These are phyloP conservation scores for Phialocephala subalpina DNA, from an alignment of 2,329 filamentous ascomycete species.

Conservation along the genomic window DNA sequence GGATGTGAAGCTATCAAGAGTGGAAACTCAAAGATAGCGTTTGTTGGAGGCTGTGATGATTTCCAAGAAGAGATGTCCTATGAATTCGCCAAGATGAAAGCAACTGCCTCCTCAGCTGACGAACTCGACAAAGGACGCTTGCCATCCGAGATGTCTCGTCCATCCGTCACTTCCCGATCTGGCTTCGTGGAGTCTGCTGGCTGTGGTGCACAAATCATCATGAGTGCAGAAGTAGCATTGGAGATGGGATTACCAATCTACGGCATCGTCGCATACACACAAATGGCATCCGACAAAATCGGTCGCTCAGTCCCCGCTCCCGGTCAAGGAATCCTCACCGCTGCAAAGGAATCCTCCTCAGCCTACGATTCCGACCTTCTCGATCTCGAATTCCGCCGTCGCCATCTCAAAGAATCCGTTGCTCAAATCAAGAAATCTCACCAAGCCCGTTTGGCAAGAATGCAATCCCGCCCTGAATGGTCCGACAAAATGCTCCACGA, in stretches of 20 bases:
- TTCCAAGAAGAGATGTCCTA: conserved; percentile 98
- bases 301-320: conserved; percentile 94
- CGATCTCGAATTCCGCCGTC: conserved; percentile 92
- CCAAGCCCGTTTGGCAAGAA: conserved; percentile 47
- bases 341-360: conserved; percentile 84
- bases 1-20: conserved; percentile 97
- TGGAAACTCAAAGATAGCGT: conserved; percentile 93
- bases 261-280: conserved; percentile 88
- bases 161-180: conserved; percentile 91
- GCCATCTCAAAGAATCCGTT: conserved; percentile 8
- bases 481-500: conserved; percentile 1
- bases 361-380: conserved; percentile 93
- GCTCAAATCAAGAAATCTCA: conserved; percentile 72
- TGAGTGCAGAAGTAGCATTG: conserved; percentile 90
- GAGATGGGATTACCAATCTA: conserved; percentile 99
- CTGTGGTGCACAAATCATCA: conserved; percentile 95
- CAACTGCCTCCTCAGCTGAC: conserved; percentile 95
- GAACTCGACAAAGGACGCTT: conserved; percentile 93
- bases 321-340: conserved; percentile 93
- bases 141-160: conserved; percentile 94
- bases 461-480: conserved; percentile 53
- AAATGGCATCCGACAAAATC: conserved; percentile 97
- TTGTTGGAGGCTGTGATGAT: conserved; percentile 97
- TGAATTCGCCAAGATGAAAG: conserved; percentile 99
- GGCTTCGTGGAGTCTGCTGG: conserved; percentile 99